Evolutionary conservation across 306 rosid genomes (phyloP).

Genomic region (Neltuma alba): DNA sequence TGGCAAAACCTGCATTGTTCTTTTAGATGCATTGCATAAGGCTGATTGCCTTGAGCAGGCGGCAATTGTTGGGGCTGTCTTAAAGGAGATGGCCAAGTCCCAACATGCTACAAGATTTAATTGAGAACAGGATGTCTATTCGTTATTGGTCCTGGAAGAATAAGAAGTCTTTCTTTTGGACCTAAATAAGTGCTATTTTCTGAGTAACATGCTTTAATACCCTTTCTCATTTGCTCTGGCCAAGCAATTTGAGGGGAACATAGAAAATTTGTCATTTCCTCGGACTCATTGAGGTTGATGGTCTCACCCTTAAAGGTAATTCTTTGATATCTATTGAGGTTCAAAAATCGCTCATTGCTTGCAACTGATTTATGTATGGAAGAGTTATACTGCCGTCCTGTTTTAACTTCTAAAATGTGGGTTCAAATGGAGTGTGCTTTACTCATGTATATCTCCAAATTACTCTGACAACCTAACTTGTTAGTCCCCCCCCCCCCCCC

Average conservation of each 20-base stretch:
- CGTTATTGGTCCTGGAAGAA: conserved; percentile 13
- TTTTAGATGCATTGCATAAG: conserved; percentile 87
- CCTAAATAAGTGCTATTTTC: conserved; percentile 8
- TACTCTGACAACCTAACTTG: conserved; percentile 6
- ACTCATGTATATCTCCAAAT: background rate
- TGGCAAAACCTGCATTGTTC: conserved; percentile 85
- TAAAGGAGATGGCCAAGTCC: conserved; percentile 85
- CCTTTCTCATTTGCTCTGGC: conserved; percentile 5
- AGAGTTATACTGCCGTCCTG: conserved; percentile 5
- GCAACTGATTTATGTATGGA: background rate
- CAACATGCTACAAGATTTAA: conserved; percentile 79
- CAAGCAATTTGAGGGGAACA: conserved; percentile 7
- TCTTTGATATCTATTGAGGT: conserved; percentile 22
- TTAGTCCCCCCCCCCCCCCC: too few species aligned
- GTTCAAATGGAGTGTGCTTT: background rate
- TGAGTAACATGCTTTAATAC: conserved; percentile 21
- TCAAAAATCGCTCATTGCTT: conserved; percentile 15
- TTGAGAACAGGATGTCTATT: conserved; percentile 42
- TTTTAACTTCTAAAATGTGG: conserved; percentile 2
- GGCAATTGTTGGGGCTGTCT: conserved; percentile 86
- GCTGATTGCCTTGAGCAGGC: conserved; percentile 94
- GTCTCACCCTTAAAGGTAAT: conserved; percentile 34
- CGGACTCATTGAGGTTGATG: conserved; percentile 32
- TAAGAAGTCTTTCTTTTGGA: conserved; percentile 25
- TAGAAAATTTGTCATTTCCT: conserved; percentile 19